Evolutionary conservation across 1,139 yeast genomes (phyloP), one percentile per base, ranked within the genome.

Genomic region (Protomyces gravidus): DNA sequence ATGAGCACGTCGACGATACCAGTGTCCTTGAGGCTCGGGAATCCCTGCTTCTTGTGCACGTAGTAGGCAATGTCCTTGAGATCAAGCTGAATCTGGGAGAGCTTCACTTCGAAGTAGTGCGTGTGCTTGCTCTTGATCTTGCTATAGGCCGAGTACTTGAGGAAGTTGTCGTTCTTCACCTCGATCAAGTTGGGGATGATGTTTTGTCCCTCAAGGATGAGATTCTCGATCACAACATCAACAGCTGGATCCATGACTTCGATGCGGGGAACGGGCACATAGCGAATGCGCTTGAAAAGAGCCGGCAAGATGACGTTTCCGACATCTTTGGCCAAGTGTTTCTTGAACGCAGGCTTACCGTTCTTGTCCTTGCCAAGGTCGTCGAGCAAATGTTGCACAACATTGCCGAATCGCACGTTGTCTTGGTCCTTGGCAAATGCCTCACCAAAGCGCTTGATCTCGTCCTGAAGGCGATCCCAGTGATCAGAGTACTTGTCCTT

Each of bases 221-320:
- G 51, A 40, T 65, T 65, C 50, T 65, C 67, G 9, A 65, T 57
- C n/a, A 65, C 64, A 13, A 62, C 64, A 36, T 65, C 67, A 26
- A 65, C 61, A 48, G 17, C 30, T 3, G 59, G 63, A 27, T 65
- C 66, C 21, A 55, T 49, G 32, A 63, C 63, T 45, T 65, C 67
- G 51, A 65, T 60, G 23, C 67, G 61, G 7, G 67, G 67, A 13
- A 65, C 55, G 6, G 67, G 67, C 5, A 65, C 62, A 30, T 64
- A 65, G 21, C 61, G 62, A 23, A 58, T 60, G 28, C 57, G 45
- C 57, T 56, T 60, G 42, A 64, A 46, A 7, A 62, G 33, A 23
- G 59, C 55, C 11, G 67, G 67, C 9, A 65, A 23, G 39, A 64
- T 40, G 19, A 64, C 66, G 28, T 45, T 58, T 15, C 53, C 48